phyloP scores from a whole-genome alignment of 164 flowering plant genomes.

The grape (Vitis vinifera) region ASM3070453v1 NC_081816.1:6533001-6533500 shows the following conservation, averaged over 20 bases:
- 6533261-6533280: constrained; percentile 32
- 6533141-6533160: constrained; percentile 32
- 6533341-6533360: not conserved
- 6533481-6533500: no score
- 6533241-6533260: constrained; percentile 50
- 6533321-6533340: constrained; percentile 45
- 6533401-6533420: not conserved
- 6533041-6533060: no score
- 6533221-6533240: constrained; percentile 61
- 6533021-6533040: no score
- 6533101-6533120: no score
- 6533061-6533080: no score
- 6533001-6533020: no score
- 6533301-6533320: constrained; percentile 62
- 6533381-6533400: not conserved
- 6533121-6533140: no score
- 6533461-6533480: no score
- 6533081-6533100: no score
- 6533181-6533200: constrained; percentile 43
- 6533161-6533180: constrained; percentile 32
- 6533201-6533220: constrained; percentile 62
- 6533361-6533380: not conserved
- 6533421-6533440: no score
- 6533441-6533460: no score
- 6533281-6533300: constrained; percentile 63